phyloP scores from a whole-genome alignment of 2,329 filamentous ascomycete genomes.

The Colletotrichum sp. region DNA sequence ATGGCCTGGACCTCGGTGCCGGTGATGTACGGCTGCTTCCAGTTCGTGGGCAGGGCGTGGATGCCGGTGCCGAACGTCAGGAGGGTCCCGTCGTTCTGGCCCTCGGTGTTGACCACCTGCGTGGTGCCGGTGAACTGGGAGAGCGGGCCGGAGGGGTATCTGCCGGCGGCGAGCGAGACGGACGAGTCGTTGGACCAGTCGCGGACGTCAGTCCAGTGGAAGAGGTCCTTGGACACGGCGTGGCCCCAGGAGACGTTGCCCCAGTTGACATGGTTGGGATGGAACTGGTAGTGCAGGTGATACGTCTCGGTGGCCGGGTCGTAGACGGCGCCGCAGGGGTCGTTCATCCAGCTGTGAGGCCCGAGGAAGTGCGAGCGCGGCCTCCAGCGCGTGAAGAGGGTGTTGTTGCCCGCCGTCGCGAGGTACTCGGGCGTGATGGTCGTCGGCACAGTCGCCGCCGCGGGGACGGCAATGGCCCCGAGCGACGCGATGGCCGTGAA shows the following conservation, averaged over 20 bases:
- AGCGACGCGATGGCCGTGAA: slow-evolving; percentile 20
- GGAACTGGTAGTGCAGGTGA: slow-evolving; percentile 71
- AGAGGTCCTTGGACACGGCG: slow-evolving; percentile 66
- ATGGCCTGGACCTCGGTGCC: slow-evolving; percentile 22
- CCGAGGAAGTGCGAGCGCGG: slow-evolving; percentile 53
- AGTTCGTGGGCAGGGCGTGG: slow-evolving; percentile 20
- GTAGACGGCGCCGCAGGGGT: slow-evolving; percentile 69
- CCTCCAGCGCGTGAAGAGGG: slow-evolving; percentile 23
- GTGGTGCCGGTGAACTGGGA: slow-evolving; percentile 21
- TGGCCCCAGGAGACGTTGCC: slow-evolving; percentile 73
- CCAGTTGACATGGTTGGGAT: slow-evolving; percentile 42
- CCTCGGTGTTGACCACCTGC: slow-evolving; percentile 16
- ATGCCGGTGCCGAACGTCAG: slow-evolving; percentile 21
- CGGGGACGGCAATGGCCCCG: slow-evolving; percentile 8
- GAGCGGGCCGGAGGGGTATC: slow-evolving; percentile 11
- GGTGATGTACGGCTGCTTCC: slow-evolving; percentile 21
- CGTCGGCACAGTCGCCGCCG: neutral
- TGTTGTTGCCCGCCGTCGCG: slow-evolving; percentile 17
- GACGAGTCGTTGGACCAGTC: slow-evolving; percentile 21
- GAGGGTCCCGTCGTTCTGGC: slow-evolving; percentile 15
- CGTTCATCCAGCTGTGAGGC: slow-evolving; percentile 61
- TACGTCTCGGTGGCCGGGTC: slow-evolving; percentile 59
- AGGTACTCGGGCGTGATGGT: slow-evolving; percentile 17
- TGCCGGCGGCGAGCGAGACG: slow-evolving; percentile 9
- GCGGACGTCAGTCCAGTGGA: slow-evolving; percentile 53